A percentile compares a stretch with the other conserved stretches of the same genome.
Evolutionary conservation across 1,284 basidiomycete species (phyloP).

Genomic region (Rhodotorula glutinis): DNA sequence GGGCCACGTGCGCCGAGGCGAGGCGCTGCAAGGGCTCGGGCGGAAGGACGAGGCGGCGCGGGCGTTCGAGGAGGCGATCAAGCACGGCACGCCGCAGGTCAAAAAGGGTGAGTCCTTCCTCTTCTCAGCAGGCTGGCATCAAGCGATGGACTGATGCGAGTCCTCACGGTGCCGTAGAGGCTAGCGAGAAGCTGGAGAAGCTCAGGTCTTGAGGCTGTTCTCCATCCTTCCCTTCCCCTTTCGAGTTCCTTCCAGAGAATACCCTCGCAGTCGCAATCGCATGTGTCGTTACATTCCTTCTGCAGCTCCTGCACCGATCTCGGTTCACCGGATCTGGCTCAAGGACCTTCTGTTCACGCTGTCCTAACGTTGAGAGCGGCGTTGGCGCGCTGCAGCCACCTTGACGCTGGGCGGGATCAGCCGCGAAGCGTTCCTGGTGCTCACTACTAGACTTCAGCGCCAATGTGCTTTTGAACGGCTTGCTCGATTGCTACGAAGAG

Average conservation of each 20-base stretch:
- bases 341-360: too few species aligned
- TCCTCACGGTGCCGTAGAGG: slow-evolving; percentile 1
- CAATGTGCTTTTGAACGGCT: too few species aligned
- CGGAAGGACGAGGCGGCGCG: slow-evolving; percentile 16
- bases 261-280: background rate
- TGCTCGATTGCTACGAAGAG: too few species aligned
- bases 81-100: slow-evolving; percentile 21
- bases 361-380: too few species aligned
- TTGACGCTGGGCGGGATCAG: too few species aligned
- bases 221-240: background rate
- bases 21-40: slow-evolving; percentile 28
- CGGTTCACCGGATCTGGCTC: too few species aligned
- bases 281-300: too few species aligned
- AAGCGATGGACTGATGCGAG: too few species aligned
- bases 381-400: too few species aligned
- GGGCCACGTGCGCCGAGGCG: slow-evolving; percentile 38
- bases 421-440: too few species aligned
- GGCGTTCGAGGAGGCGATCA: slow-evolving; percentile 32
- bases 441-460: too few species aligned
- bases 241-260: background rate
- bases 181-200: slow-evolving; percentile 19
- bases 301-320: too few species aligned
- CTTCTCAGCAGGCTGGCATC: background rate
- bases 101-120: slow-evolving; percentile 15
- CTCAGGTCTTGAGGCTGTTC: background rate